Conservation (phyloP, 73 alveolate genomes). For the Tetrahymena thermophila region DNA sequence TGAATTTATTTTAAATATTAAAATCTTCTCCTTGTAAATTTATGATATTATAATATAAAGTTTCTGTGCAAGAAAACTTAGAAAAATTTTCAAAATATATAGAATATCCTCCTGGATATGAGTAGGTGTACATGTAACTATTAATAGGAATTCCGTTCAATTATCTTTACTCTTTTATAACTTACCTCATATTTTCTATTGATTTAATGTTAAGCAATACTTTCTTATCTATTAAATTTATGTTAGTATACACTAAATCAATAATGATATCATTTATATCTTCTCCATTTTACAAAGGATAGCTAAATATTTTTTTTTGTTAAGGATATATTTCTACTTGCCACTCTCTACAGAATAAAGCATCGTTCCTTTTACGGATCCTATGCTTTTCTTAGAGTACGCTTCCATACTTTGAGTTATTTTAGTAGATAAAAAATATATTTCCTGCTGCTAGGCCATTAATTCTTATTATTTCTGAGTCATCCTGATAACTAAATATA, state of each 20-base stretch:
- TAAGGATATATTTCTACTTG: not conserved
- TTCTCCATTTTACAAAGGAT: not conserved
- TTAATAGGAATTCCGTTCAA: not conserved
- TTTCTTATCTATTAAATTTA: not conserved
- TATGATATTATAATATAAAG: not conserved
- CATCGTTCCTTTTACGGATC: not conserved
- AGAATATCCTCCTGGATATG: not conserved
- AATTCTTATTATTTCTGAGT: not conserved
- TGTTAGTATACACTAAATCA: not conserved
- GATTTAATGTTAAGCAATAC: not conserved
- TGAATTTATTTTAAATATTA: not conserved
- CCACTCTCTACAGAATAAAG: not conserved
- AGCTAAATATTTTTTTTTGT: not conserved
- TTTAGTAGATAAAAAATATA: not conserved
- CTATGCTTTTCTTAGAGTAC: not conserved
- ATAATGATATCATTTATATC: not conserved
- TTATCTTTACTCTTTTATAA: not conserved
- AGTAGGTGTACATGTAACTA: not conserved
- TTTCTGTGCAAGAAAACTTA: not conserved
- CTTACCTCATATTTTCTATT: not conserved
- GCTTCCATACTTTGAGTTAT: not conserved
- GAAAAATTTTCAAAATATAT: not conserved
- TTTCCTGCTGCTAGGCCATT: not conserved
- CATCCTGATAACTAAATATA: not conserved
- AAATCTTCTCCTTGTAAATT: not conserved